Evolutionary conservation across 805 yeast genomes (phyloP).

Genomic region (Pichia thaimueangensis): DNA sequence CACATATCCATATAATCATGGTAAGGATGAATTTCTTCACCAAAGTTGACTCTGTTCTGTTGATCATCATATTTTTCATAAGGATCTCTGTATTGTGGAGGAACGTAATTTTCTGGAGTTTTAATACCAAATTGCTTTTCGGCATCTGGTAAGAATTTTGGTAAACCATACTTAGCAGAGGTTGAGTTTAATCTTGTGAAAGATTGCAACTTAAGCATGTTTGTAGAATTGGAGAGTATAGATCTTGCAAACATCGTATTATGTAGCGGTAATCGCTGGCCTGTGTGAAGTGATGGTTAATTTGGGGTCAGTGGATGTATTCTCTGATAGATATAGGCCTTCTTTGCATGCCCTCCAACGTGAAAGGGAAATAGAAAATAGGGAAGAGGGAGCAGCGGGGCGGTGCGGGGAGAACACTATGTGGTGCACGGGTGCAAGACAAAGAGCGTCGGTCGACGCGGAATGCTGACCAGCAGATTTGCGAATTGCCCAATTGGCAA

Average conservation of each 20-base stretch:
- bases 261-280: no score
- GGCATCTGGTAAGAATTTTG: conserved; percentile 27
- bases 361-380: no score
- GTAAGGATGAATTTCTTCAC: conserved; percentile 64
- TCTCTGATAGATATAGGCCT: no score
- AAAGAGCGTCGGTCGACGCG: no score
- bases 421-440: no score
- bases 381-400: no score
- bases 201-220: conserved; percentile 5
- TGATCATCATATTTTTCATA: conserved; percentile 70
- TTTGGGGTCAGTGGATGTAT: no score
- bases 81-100: conserved; percentile 58
- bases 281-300: no score
- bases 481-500: no score
- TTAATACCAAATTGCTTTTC: conserved; percentile 43
- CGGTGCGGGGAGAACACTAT: no score
- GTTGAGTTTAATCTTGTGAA: conserved; percentile 13
- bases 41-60: conserved; percentile 72
- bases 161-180: conserved; percentile 20
- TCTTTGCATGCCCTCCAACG: no score
- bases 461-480: no score
- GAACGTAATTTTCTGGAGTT: conserved; percentile 48
- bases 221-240: conserved; percentile 4
- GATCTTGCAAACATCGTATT: conserved; percentile 8
- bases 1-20: conserved; percentile 76